Evolutionary conservation across 2,329 filamentous ascomycete genomes (phyloP), one percentile per base, ranked within the genome.

Genomic region (Catunica adiposa): DNA sequence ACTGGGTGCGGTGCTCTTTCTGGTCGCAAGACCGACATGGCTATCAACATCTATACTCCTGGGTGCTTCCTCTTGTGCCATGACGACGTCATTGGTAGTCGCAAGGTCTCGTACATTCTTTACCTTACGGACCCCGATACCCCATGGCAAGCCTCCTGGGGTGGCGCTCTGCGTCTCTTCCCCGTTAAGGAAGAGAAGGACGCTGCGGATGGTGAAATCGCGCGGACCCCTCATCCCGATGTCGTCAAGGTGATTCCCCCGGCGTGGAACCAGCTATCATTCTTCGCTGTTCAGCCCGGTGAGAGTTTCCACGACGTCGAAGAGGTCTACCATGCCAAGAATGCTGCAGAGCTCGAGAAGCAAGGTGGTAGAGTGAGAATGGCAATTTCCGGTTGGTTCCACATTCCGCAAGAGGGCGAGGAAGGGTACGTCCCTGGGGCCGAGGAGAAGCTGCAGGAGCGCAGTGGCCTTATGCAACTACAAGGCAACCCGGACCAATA

Each of bases 261-360:
- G 0, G 88, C 89, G 0, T 98, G 90, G 81, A 96, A 97, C 68
- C 92, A 98, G 72, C 76, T 98, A 59, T 92, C 86, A 63, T 98
- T 98, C 77, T 98, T 98, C 68, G 89, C 89, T 17, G 94, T 98
- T 5, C 89, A 96, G 71, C 92, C 92, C 0, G 92, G 92, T n/a
- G 83, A 95, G 75, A 97, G 90, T 67, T 98, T 97, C 69, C 92
- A 98, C 69, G 92, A 98, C 67, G 92, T 98, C 56, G 90, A 97
- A 70, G 92, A 98, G 70, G 92, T 98, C 3, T 97, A 96, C 70
- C 81, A 86, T 66, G 76, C 80, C 63, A 73, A 71, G 60, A 74
- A 66, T 58, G 73, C 72, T 65, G 76, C 72, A 63, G 78, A 79
- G 68, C 77, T 81, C 55, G 76, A 75, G 65, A 80, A 75, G 67